phyloP scores from a whole-genome alignment of 1,139 yeast species.

The Sugiyamaella japonica region DNA sequence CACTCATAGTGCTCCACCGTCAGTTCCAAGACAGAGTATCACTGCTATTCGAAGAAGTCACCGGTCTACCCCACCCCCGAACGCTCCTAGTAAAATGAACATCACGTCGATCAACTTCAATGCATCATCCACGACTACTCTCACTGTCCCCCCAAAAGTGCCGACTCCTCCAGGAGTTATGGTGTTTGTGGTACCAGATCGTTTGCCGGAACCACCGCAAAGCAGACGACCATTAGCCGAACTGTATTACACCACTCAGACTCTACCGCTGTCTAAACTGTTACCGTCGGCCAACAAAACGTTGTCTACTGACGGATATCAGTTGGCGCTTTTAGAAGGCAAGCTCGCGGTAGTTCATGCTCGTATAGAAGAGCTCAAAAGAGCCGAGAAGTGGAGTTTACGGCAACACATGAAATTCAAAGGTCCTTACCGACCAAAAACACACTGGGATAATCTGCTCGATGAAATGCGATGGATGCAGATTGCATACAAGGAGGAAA shows the following conservation, averaged over 20 bases:
- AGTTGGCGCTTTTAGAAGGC: constrained; percentile 86
- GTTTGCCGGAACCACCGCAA: constrained; percentile 40
- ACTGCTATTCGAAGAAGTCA: constrained; percentile 7
- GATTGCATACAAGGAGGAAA: constrained; percentile 69
- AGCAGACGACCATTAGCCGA: constrained; percentile 65
- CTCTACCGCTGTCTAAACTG: constrained; percentile 77
- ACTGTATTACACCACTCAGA: constrained; percentile 80
- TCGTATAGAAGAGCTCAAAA: constrained; percentile 85
- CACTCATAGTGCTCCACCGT: background rate
- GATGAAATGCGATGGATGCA: constrained; percentile 87
- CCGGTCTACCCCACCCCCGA: constrained; percentile 13
- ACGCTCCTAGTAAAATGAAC: constrained; percentile 1
- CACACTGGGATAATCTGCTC: constrained; percentile 74
- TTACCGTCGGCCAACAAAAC: constrained; percentile 86
- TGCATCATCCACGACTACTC: background rate
- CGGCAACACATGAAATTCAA: constrained; percentile 73
- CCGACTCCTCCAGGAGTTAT: constrained; percentile 30
- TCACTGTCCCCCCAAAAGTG: background rate
- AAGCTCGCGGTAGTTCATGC: constrained; percentile 90
- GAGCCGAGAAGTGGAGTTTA: constrained; percentile 87
- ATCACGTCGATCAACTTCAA: constrained; percentile 3
- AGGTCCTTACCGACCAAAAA: constrained; percentile 61
- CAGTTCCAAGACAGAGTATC: constrained; percentile 6
- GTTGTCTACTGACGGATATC: constrained; percentile 79
- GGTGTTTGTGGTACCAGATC: constrained; percentile 40